phyloP scores from a whole-genome alignment of 106 monocot genomes.

The Dioscorea alata region DNA sequence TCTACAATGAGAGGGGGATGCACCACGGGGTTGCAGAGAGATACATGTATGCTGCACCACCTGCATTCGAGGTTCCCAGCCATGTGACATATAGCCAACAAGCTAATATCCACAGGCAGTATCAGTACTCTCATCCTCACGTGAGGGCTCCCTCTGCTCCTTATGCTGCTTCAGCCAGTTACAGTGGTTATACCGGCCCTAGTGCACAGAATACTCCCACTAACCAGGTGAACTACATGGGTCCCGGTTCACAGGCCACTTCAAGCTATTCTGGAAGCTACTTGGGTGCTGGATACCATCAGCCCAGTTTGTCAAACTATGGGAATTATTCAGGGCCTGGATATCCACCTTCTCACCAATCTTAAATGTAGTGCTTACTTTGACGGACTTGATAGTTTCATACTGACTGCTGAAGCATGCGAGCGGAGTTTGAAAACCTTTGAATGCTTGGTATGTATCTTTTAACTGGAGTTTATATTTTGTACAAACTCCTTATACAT shows the following conservation, averaged over 20 bases:
- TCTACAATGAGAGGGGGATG: conserved; percentile 12
- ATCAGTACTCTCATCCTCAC: conserved; percentile 23
- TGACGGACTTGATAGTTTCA: not conserved
- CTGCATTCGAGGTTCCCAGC: conserved; percentile 10
- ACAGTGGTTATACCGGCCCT: not conserved
- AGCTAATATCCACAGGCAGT: conserved; percentile 10
- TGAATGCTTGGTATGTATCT: no score
- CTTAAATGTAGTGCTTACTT: conserved; percentile 26
- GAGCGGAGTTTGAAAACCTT: not conserved
- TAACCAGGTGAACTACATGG: conserved; percentile 17
- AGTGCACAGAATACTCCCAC: conserved; percentile 2
- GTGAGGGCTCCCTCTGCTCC: conserved; percentile 10
- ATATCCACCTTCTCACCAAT: conserved; percentile 20
- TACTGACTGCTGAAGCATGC: not conserved
- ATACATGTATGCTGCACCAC: conserved; percentile 15
- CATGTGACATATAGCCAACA: conserved; percentile 15
- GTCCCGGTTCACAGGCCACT: conserved; percentile 2
- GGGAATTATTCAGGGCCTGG: conserved; percentile 15
- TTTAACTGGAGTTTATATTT: no score
- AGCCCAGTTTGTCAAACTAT: conserved; percentile 12
- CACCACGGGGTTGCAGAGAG: conserved; percentile 16
- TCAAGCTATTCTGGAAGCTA: conserved; percentile 17
- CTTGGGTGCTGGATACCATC: conserved; percentile 7
- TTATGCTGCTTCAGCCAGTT: not conserved
- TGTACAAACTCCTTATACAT: no score